Conservation (phyloP, 108 stramenopile genomes). For the Stephanodiscus minutulus region DNA sequence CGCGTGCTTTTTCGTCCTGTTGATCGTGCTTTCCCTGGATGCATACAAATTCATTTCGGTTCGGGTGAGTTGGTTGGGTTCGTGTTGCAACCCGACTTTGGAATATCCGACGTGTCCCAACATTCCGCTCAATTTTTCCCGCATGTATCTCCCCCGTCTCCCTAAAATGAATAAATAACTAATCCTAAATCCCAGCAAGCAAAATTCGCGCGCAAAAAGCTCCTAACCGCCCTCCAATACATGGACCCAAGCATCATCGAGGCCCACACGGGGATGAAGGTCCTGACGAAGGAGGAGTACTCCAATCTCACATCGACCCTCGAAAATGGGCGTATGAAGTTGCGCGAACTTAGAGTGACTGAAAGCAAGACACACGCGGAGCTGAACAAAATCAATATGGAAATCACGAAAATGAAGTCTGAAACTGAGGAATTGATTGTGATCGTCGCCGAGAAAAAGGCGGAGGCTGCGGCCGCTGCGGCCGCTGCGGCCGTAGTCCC, state of each 20-base stretch:
- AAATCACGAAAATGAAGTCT: conserved; percentile 23
- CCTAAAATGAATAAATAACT: too few relatives aligned
- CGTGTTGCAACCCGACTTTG: too few relatives aligned
- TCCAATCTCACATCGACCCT: conserved; percentile 3
- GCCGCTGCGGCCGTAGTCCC: too few relatives aligned
- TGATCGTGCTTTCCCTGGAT: conserved; percentile 29
- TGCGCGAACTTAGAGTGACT: conserved; percentile 20
- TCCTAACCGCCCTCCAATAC: conserved; percentile 34
- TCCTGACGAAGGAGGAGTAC: conserved; percentile 27
- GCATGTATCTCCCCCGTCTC: too few relatives aligned
- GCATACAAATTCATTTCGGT: conserved; percentile 45
- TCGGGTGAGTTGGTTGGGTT: conserved; percentile 32
- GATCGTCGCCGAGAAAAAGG: conserved; percentile 10
- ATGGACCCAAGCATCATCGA: conserved; percentile 48
- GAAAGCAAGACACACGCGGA: conserved; percentile 22
- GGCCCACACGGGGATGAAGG: conserved; percentile 45
- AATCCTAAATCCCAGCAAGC: conserved; percentile 19
- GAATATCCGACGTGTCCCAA: too few relatives aligned
- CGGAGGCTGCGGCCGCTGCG: neutral
- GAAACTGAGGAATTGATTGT: conserved; percentile 35
- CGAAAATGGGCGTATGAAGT: conserved; percentile 8
- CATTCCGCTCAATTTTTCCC: too few relatives aligned
- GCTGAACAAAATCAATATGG: conserved; percentile 7
- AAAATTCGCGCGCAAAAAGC: conserved; percentile 44
- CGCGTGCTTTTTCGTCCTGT: conserved; percentile 22